phyloP scores from a whole-genome alignment of 208 protist species.

The Crithidia bombi region DNA sequence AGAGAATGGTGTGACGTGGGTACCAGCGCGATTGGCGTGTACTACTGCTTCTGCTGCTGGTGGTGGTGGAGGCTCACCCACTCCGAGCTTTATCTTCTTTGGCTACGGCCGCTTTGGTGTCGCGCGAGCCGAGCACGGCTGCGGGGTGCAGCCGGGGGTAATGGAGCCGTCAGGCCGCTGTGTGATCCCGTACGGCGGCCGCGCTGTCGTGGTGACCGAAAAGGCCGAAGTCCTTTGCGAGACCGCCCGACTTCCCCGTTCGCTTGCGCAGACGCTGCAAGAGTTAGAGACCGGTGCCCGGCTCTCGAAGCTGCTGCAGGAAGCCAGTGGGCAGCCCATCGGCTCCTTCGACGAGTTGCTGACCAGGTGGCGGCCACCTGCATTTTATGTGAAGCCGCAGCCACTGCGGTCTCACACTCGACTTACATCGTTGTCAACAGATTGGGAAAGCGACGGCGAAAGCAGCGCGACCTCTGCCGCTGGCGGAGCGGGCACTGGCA shows the following conservation, averaged over 20 bases:
- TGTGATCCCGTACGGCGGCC: slow-evolving; percentile 60
- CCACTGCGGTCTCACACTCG: slow-evolving; percentile 13
- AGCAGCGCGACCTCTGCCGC: neutral
- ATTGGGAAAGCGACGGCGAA: slow-evolving; percentile 5
- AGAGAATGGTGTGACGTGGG: slow-evolving; percentile 33
- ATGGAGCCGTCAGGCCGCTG: slow-evolving; percentile 55
- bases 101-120: slow-evolving; percentile 42
- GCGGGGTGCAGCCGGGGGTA: slow-evolving; percentile 45
- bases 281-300: slow-evolving; percentile 24
- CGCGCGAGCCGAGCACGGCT: slow-evolving; percentile 42
- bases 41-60: neutral
- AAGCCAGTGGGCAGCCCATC: slow-evolving; percentile 36
- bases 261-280: slow-evolving; percentile 17
- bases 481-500: neutral
- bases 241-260: slow-evolving; percentile 29
- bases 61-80: neutral
- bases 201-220: slow-evolving; percentile 36
- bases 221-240: slow-evolving; percentile 58
- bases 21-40: slow-evolving; percentile 33
- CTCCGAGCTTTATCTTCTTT: slow-evolving; percentile 19
- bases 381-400: slow-evolving; percentile 23
- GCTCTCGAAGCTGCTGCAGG: slow-evolving; percentile 27
- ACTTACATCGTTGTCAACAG: neutral
- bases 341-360: slow-evolving; percentile 43
- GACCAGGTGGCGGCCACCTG: slow-evolving; percentile 15